Conservation (phyloP, 2,329 filamentous ascomycete genomes). For the Clonostachys rhizophaga region DNA sequence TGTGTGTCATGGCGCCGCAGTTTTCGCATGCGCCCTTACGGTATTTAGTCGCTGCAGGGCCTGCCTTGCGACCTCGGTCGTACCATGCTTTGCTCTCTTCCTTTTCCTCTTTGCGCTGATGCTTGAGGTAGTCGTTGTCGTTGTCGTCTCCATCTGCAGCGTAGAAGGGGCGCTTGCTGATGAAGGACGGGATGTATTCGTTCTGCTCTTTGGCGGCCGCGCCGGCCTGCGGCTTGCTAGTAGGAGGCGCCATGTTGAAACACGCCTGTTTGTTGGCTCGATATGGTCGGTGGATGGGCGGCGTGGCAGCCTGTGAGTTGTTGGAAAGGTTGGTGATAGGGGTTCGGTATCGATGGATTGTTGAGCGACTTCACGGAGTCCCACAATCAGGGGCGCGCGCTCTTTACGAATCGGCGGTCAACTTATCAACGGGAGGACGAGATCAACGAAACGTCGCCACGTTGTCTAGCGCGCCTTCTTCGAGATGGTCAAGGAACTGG, state of each 20-base stretch:
- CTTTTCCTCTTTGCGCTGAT: constrained; percentile 68
- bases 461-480: too few relatives aligned
- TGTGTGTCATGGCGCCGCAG: constrained; percentile 95
- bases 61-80: constrained; percentile 78
- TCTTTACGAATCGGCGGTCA: too few relatives aligned
- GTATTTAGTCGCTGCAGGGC: constrained; percentile 90
- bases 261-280: too few relatives aligned
- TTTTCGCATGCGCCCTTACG: constrained; percentile 98
- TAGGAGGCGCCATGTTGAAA: constrained; percentile 12
- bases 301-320: too few relatives aligned
- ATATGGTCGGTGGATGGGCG: too few relatives aligned
- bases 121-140: constrained; percentile 79
- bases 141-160: constrained; percentile 67
- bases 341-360: too few relatives aligned
- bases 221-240: constrained; percentile 24
- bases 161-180: constrained; percentile 97
- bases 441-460: too few relatives aligned
- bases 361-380: too few relatives aligned
- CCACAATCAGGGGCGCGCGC: too few relatives aligned
- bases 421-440: too few relatives aligned
- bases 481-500: too few relatives aligned
- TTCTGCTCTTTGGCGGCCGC: constrained; percentile 78
- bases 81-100: constrained; percentile 83
- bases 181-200: constrained; percentile 97
- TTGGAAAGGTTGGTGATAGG: too few relatives aligned